Evolutionary conservation across 495 filamentous ascomycete species (phyloP), one percentile per base, ranked within the genome.

Genomic region (Lindgomyces ingoldianus): DNA sequence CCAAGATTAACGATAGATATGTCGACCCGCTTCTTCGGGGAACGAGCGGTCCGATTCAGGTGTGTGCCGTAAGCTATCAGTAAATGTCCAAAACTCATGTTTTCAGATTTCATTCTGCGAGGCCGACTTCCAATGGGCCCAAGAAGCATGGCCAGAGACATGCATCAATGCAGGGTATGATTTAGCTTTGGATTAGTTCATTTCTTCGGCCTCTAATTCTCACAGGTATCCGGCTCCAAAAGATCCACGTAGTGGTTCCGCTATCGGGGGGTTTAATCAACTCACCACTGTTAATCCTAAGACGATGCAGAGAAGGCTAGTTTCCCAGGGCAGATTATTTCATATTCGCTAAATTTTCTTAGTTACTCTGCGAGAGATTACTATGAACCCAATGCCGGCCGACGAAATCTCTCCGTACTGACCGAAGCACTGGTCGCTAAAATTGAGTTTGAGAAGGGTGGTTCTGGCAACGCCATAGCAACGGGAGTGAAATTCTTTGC

Each of bases 361-460:
- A 67, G 68, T 21, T 64, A 68, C 52, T 64, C 64, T 10, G 65
- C 68, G 6, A 41, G 41, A 14, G 60, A 25, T 6, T 67, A 68
- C 61, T 72, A 66, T n/a, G 57, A 65, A 52, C 67, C 67, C 29
- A 66, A 66, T 30, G 27, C 45, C 16, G 9, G 21, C 4, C 36
- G 81, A 24, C 53, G 74, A 8, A 84, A 84, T 56, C 69, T 85
- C 9, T 68, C 75, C 3, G 71, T 84, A 0, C 53, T 81, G 25
- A 79, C 78, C n/a, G 73, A 78, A 16, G 78, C 79, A 0, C 47
- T 78, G 0, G 81, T 83, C 0, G 69, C 67, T 47, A 83, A 76
- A 61, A 67, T 85, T 45, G 57, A 80, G 18, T 75, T 83, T 49
- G 70, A 74, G 30, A 65, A 79, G 25, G 64, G 69, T 24, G 60